Conservation (phyloP, 1,284 basidiomycete genomes). For the Naganishia sp. region DNA sequence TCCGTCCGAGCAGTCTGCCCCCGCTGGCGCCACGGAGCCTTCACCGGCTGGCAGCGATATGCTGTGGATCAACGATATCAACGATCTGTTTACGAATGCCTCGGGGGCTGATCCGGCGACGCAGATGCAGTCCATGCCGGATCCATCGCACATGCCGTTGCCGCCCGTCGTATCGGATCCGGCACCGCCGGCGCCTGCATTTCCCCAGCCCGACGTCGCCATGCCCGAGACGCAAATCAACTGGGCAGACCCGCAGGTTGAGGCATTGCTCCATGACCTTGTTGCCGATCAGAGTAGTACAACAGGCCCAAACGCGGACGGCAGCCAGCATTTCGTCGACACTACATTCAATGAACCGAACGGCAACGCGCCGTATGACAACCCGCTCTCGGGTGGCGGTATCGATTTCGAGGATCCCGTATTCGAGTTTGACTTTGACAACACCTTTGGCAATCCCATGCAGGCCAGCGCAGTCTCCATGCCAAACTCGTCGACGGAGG, state of each 20-base stretch:
- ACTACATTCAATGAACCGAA: neutral
- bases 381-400: slow-evolving; percentile 1
- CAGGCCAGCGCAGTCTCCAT: slow-evolving; percentile 15
- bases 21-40: neutral
- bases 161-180: no score
- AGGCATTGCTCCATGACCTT: slow-evolving; percentile 16
- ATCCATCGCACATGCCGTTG: slow-evolving; percentile 2
- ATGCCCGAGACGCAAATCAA: slow-evolving; percentile 13
- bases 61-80: slow-evolving; percentile 27
- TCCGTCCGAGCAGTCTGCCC: slow-evolving; percentile 12
- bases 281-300: slow-evolving; percentile 4
- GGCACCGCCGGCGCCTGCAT: neutral
- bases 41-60: slow-evolving; percentile 5
- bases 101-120: slow-evolving; percentile 11
- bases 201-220: neutral
- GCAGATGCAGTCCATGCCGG: slow-evolving; percentile 1
- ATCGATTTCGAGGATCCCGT: slow-evolving; percentile 20
- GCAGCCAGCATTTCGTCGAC: neutral
- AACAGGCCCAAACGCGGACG: neutral
- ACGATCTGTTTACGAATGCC: slow-evolving; percentile 29
- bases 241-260: slow-evolving; percentile 30
- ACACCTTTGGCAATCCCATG: slow-evolving; percentile 20
- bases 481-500: slow-evolving; percentile 19
- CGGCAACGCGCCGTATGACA: slow-evolving; percentile 8
- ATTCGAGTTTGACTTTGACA: slow-evolving; percentile 27